A percentile compares a stretch with the other conserved stretches of the same genome.
phyloP scores from a whole-genome alignment of 257 asterid species.

The Pogostemon cablin region DNA sequence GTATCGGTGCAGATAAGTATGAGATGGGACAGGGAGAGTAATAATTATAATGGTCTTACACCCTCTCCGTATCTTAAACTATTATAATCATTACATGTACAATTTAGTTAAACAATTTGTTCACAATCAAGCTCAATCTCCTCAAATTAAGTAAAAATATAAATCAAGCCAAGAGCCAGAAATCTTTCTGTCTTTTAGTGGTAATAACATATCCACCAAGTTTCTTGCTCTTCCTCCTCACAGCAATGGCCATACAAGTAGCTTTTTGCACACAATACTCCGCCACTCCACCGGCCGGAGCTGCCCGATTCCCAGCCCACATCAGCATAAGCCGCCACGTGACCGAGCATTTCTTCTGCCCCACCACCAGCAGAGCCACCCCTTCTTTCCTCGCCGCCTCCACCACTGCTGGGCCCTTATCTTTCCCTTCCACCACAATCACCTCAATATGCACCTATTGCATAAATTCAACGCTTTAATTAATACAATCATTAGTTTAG shows the following conservation, averaged over 20 bases:
- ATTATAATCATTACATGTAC: constrained; percentile 27
- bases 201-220: constrained; percentile 85
- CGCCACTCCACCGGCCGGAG: constrained; percentile 49
- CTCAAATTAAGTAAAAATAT: background rate
- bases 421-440: constrained; percentile 63
- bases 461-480: background rate
- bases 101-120: constrained; percentile 4
- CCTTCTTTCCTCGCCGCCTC: constrained; percentile 58
- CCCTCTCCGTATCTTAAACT: background rate
- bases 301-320: constrained; percentile 65
- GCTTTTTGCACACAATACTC: constrained; percentile 91
- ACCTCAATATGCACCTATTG: constrained; percentile 60
- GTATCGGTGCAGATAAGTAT: too few species aligned
- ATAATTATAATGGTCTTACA: too few species aligned
- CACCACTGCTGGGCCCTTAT: constrained; percentile 63
- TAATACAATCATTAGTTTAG: background rate
- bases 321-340: constrained; percentile 75
- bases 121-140: constrained; percentile 17
- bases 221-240: constrained; percentile 77
- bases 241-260: constrained; percentile 83
- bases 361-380: constrained; percentile 60
- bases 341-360: constrained; percentile 66
- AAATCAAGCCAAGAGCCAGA: constrained; percentile 87
- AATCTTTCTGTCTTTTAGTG: constrained; percentile 74
- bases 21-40: too few species aligned